These are phyloP conservation scores for Peronospora belbahrii DNA, from an alignment of 352 stramenopile genomes.

Conservation along the genomic window DNA sequence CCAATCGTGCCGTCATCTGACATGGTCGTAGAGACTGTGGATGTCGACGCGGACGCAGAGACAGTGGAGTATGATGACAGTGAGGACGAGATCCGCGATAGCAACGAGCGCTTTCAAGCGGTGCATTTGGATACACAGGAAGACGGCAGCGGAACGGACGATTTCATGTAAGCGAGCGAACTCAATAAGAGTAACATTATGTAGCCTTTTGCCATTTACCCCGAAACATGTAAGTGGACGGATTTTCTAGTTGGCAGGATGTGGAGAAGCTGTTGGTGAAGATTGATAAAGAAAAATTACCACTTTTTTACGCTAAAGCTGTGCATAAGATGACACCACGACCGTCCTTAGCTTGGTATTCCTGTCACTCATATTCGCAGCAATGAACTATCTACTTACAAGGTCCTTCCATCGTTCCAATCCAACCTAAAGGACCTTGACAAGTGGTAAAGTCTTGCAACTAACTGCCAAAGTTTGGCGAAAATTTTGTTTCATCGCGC, in stretches of 20 bases:
- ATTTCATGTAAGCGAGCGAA: slow-evolving; percentile 62
- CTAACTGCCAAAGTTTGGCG: too few relatives aligned
- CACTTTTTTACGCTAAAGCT: slow-evolving; percentile 24
- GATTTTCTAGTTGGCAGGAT: slow-evolving; percentile 7
- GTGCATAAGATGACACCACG: neutral
- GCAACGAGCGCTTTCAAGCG: slow-evolving; percentile 85
- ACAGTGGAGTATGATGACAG: slow-evolving; percentile 87
- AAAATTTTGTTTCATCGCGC: too few relatives aligned
- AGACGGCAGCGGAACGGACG: slow-evolving; percentile 60
- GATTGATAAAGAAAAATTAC: slow-evolving; percentile 31
- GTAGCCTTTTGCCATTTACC: slow-evolving; percentile 21
- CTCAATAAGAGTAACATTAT: slow-evolving; percentile 23
- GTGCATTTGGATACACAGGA: slow-evolving; percentile 83
- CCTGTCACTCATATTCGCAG: too few relatives aligned
- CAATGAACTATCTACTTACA: too few relatives aligned
- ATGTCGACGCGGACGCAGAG: slow-evolving; percentile 70
- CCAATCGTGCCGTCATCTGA: slow-evolving; percentile 19
- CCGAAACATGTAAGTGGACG: slow-evolving; percentile 4
- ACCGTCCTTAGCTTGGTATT: too few relatives aligned
- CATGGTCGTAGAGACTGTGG: slow-evolving; percentile 33
- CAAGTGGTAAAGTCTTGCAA: too few relatives aligned
- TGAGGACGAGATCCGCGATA: slow-evolving; percentile 85
- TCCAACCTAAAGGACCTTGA: too few relatives aligned
- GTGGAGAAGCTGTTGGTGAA: slow-evolving; percentile 10
- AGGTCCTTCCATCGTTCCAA: too few relatives aligned